Percentiles rank a stretch among this genome's conserved stretches.
Conservation (phyloP, 495 filamentous ascomycete species). For the Copromyces sp. region DNA sequence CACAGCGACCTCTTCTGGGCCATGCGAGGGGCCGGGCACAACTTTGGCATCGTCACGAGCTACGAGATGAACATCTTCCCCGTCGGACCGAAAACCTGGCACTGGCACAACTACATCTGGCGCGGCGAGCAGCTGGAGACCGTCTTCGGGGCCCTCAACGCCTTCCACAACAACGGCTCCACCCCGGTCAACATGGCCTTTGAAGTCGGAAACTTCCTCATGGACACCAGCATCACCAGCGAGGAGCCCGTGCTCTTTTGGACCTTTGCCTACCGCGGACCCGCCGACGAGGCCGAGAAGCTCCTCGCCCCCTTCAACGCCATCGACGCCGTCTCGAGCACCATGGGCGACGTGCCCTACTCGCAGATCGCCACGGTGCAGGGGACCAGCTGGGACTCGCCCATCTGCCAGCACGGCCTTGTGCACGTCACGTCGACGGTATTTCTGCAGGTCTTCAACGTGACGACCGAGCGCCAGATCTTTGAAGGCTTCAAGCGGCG, state of each 20-base stretch:
- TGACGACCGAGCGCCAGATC: conserved; percentile 12
- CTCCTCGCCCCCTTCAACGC: conserved; percentile 12
- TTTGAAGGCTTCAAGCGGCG: conserved; percentile 11
- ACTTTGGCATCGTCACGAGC: conserved; percentile 42
- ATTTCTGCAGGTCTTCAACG: conserved; percentile 11
- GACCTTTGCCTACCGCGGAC: conserved; percentile 14
- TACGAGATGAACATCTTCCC: conserved; percentile 16
- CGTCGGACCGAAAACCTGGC: too few relatives aligned
- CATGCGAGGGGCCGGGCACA: conserved; percentile 42
- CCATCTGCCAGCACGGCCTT: neutral
- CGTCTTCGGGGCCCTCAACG: conserved; percentile 14
- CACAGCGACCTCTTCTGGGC: conserved; percentile 40
- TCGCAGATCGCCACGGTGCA: conserved; percentile 2
- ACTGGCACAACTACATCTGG: conserved; percentile 16
- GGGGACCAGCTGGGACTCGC: neutral
- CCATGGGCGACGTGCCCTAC: conserved; percentile 11
- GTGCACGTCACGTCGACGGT: neutral
- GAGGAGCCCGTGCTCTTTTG: conserved; percentile 10
- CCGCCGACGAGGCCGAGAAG: conserved; percentile 8
- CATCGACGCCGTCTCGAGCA: conserved; percentile 3
- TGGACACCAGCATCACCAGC: conserved; percentile 7
- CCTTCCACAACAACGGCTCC: conserved; percentile 15
- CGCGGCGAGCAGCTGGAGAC: conserved; percentile 26
- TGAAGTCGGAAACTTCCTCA: conserved; percentile 34
- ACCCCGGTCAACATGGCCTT: conserved; percentile 25